Evolutionary conservation across 2,329 filamentous ascomycete genomes (phyloP).

Genomic region (Fusarium equiseti): DNA sequence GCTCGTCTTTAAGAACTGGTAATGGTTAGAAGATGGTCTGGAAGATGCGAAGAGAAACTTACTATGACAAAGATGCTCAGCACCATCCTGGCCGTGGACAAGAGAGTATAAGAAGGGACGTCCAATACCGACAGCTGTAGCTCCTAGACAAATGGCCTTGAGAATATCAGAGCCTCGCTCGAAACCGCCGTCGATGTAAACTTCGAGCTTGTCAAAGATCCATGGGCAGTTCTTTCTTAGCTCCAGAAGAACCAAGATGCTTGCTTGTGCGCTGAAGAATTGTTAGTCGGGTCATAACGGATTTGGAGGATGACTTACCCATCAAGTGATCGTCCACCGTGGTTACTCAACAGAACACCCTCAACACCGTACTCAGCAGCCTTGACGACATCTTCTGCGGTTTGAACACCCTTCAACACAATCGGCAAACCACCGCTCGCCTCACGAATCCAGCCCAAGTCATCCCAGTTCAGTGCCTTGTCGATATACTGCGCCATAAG

Average conservation of each 20-base stretch:
- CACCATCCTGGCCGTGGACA: constrained; percentile 65
- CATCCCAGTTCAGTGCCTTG: constrained; percentile 62
- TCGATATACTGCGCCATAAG: constrained; percentile 66
- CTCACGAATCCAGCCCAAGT: constrained; percentile 64
- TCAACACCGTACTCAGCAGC: constrained; percentile 63
- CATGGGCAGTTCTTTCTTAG: constrained; percentile 62
- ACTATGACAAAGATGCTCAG: constrained; percentile 67
- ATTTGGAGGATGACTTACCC: constrained; percentile 45
- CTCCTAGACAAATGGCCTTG: constrained; percentile 65
- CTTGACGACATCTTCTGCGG: constrained; percentile 64
- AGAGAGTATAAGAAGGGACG: constrained; percentile 65
- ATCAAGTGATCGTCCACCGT: constrained; percentile 69
- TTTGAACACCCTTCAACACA: constrained; percentile 69
- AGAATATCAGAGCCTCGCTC: constrained; percentile 65
- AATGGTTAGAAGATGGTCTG: accelerated
- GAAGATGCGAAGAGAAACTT: constrained; percentile 44
- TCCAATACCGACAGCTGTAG: constrained; percentile 65
- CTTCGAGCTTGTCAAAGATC: constrained; percentile 61
- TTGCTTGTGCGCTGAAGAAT: constrained; percentile 52
- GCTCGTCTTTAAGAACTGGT: constrained; percentile 48
- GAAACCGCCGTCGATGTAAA: constrained; percentile 67
- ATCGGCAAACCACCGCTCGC: constrained; percentile 59
- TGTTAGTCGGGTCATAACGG: background rate
- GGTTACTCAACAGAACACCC: constrained; percentile 68
- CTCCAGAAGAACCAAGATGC: constrained; percentile 64